Conservation (phyloP, 2,329 filamentous ascomycete species). For the Venturia asperata region DNA sequence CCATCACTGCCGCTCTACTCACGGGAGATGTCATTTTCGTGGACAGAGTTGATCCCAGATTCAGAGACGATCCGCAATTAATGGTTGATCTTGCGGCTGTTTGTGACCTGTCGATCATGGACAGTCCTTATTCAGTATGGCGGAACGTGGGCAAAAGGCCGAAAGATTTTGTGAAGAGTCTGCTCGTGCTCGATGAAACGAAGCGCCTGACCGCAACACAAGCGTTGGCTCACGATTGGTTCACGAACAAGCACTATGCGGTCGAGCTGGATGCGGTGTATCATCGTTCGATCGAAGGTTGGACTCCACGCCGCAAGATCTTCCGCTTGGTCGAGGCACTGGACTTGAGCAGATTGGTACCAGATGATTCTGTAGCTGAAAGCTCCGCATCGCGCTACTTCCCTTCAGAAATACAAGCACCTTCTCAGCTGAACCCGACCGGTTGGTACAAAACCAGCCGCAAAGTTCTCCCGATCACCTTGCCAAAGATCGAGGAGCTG, state of each 20-base stretch:
- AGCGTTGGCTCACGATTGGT: slow-evolving; percentile 50
- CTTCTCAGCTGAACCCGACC: not conserved
- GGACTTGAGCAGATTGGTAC: slow-evolving; percentile 12
- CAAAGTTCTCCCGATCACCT: not conserved
- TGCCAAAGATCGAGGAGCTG: slow-evolving; percentile 13
- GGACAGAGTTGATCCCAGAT: slow-evolving; percentile 29
- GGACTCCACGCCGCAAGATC: slow-evolving; percentile 37
- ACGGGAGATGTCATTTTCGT: slow-evolving; percentile 45
- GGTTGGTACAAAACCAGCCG: not conserved
- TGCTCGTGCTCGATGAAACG: slow-evolving; percentile 45
- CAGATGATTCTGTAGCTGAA: not conserved
- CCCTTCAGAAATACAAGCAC: not conserved
- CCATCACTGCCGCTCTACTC: slow-evolving; percentile 46
- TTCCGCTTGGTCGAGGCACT: slow-evolving; percentile 18
- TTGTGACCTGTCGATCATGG: slow-evolving; percentile 41
- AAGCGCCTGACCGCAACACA: slow-evolving; percentile 47
- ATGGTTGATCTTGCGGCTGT: slow-evolving; percentile 32
- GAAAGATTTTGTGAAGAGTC: slow-evolving; percentile 47
- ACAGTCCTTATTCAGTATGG: slow-evolving; percentile 37
- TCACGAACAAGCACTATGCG: slow-evolving; percentile 44
- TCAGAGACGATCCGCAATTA: slow-evolving; percentile 25
- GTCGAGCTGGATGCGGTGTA: slow-evolving; percentile 46
- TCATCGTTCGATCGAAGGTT: slow-evolving; percentile 41
- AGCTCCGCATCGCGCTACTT: not conserved
- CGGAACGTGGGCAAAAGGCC: slow-evolving; percentile 36